These are phyloP conservation scores for Balakata baccata DNA, from an alignment of 345 rosid species.

Conservation along the genomic window DNA sequence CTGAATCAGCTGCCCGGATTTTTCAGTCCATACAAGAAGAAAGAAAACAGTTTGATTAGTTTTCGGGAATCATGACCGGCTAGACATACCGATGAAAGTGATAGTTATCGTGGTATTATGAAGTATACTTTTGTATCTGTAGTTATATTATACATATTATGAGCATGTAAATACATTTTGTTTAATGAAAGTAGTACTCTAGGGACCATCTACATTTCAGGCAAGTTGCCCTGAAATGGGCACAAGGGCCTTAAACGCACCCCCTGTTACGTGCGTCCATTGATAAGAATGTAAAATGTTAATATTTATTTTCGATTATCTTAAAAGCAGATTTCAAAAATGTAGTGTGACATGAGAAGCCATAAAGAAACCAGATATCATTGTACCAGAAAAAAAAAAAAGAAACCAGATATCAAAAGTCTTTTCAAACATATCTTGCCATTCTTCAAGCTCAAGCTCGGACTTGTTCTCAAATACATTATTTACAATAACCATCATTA, in stretches of 20 bases:
- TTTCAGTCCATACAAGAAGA: slow-evolving; percentile 32
- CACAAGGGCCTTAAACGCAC: no score
- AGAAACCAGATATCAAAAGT: neutral
- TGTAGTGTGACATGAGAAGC: neutral
- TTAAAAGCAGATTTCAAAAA: no score
- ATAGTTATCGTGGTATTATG: neutral
- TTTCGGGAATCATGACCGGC: neutral
- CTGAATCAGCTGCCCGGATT: slow-evolving; percentile 35
- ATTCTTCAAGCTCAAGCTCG: no score
- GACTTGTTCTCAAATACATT: no score
- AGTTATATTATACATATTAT: neutral
- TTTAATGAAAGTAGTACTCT: neutral
- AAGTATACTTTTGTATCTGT: slow-evolving; percentile 2
- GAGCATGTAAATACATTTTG: slow-evolving; percentile 1
- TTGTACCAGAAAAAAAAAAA: no score
- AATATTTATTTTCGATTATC: no score
- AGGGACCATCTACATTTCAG: neutral
- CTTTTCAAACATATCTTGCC: no score
- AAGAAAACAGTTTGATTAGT: slow-evolving; percentile 21
- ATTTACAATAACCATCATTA: no score
- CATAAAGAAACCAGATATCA: neutral
- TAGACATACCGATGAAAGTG: neutral
- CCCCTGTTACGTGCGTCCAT: no score
- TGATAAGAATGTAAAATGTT: no score
- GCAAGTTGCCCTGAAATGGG: neutral